Evolutionary conservation across 1,284 basidiomycete genomes (phyloP), one percentile per base, ranked within the genome.

Genomic region (Naganishia albida): DNA sequence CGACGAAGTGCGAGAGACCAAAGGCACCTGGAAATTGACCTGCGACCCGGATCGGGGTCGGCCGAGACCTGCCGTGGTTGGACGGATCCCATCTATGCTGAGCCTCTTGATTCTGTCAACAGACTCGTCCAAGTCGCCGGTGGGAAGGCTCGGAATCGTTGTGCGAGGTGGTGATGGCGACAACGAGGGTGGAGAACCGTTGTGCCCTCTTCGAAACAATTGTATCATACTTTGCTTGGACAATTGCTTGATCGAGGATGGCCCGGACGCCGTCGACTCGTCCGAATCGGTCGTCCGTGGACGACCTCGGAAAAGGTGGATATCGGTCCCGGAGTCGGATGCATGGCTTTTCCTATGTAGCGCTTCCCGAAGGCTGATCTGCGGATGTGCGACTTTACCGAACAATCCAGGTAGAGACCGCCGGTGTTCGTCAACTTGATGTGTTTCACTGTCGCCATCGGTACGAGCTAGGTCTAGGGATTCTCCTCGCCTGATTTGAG

Each of bases 61-160:
- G n/a, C 46, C 25, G 23, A 25, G 23, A n/a, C 46, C 38, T 18
- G 23, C 18, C 1, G 39, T 6, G n/a, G 23, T 23, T 1, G 57
- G 57, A n/a, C 46, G 57, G 25, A 63, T 63, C 2, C 64, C 64
- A 54, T 78, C 77, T 50, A 78, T 67, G 57, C 74, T 76, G 0
- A 75, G 75, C 42, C 77, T 66, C 62, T 72, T 70, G 39, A 80
- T 63, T 20, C 72, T 65, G 51, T 75, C 77, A 2, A 78, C 74
- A 10, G 74, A 74, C 54, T 76, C 72, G 48, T 78, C 76, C 6
- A 78, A 56, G 26, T 76, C 72, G 40, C 73, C 73, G 2, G 69
- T 64, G 0, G 77, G 77, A 13, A 76, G 75, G 57, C 72, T 75
- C 0, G 78, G 77, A 62, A 72, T 73, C 16, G 75, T 70, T 1